Percentiles rank a stretch among this genome's conserved stretches.
Conservation (phyloP, 768 basidiomycete species). For the Trametopsis cervina region DNA sequence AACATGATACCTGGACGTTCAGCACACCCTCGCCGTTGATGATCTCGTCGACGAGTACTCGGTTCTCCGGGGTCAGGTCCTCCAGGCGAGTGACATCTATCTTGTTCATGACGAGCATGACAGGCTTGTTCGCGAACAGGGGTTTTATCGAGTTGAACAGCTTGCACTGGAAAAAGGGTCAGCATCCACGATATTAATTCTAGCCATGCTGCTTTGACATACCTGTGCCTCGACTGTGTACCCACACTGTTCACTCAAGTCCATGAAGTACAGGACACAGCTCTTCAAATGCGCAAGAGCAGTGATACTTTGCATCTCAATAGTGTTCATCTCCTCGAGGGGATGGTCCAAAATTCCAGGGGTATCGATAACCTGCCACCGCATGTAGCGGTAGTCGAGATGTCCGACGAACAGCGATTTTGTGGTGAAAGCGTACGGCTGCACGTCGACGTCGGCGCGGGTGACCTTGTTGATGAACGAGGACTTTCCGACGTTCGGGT, state of each 20-base stretch:
- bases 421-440: conserved; percentile 99
- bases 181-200: conserved; percentile 4
- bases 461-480: conserved; percentile 99
- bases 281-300: conserved; percentile 94
- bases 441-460: conserved; percentile 97
- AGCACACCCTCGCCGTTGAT: conserved; percentile 64
- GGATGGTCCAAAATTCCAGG: conserved; percentile 98
- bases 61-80: conserved; percentile 71
- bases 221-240: conserved; percentile 96
- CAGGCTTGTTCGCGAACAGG: conserved; percentile 89
- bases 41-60: conserved; percentile 82
- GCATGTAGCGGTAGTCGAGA: conserved; percentile 96
- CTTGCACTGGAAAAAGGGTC: conserved; percentile 61
- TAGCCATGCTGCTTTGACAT: conserved; percentile 16
- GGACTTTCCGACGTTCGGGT: conserved; percentile 99
- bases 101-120: conserved; percentile 95
- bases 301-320: conserved; percentile 99
- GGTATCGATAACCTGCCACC: conserved; percentile 99
- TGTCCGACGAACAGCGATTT: conserved; percentile 98
- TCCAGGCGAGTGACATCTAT: conserved; percentile 87
- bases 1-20: conserved; percentile 83
- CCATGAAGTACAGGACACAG: conserved; percentile 98
- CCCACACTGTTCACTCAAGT: conserved; percentile 96
- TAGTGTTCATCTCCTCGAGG: conserved; percentile 99
- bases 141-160: conserved; percentile 99